Percentiles rank a stretch among this genome's conserved stretches.
Evolutionary conservation across 2,329 filamentous ascomycete species (phyloP).

Genomic region (Chaetomiaceae sp.): DNA sequence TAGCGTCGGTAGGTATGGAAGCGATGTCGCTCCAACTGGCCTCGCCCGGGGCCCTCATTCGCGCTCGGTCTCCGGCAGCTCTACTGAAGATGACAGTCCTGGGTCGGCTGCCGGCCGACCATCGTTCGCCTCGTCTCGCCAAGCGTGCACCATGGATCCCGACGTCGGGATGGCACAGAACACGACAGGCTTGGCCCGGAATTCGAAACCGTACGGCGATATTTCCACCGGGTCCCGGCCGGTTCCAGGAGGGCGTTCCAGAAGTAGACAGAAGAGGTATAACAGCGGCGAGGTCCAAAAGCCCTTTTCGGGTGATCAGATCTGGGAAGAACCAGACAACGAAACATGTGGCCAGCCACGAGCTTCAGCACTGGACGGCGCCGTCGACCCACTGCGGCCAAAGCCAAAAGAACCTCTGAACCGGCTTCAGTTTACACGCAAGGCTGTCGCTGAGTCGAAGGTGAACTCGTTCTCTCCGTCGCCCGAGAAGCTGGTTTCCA

Average conservation of each 20-base stretch:
- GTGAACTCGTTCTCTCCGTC: constrained; percentile 37
- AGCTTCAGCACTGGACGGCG: constrained; percentile 19
- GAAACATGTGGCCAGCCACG: constrained; percentile 30
- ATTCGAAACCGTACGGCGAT: constrained; percentile 40
- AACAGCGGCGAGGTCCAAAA: constrained; percentile 64
- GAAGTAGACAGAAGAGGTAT: constrained; percentile 64
- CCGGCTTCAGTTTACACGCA: constrained; percentile 52
- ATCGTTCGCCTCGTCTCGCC: constrained; percentile 28
- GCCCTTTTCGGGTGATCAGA: constrained; percentile 70
- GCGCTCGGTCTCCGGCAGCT: constrained; percentile 50
- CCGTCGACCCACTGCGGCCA: constrained; percentile 46
- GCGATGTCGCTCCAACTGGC: constrained; percentile 44
- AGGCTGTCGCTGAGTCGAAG: constrained; percentile 34
- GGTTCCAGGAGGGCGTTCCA: constrained; percentile 45
- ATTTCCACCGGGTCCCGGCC: constrained; percentile 35
- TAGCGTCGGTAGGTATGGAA: constrained; percentile 49
- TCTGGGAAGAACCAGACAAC: constrained; percentile 83
- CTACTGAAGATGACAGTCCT: constrained; percentile 44
- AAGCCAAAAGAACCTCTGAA: constrained; percentile 64
- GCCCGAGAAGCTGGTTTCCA: constrained; percentile 39
- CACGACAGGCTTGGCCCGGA: constrained; percentile 12
- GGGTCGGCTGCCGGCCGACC: constrained; percentile 33
- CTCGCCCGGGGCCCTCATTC: constrained; percentile 40
- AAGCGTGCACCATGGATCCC: constrained; percentile 18
- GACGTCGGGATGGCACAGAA: constrained; percentile 28